Percentiles rank a stretch among this genome's conserved stretches.
Evolutionary conservation across 1,284 basidiomycete genomes (phyloP).

Genomic region (Trichosporon ovoides): DNA sequence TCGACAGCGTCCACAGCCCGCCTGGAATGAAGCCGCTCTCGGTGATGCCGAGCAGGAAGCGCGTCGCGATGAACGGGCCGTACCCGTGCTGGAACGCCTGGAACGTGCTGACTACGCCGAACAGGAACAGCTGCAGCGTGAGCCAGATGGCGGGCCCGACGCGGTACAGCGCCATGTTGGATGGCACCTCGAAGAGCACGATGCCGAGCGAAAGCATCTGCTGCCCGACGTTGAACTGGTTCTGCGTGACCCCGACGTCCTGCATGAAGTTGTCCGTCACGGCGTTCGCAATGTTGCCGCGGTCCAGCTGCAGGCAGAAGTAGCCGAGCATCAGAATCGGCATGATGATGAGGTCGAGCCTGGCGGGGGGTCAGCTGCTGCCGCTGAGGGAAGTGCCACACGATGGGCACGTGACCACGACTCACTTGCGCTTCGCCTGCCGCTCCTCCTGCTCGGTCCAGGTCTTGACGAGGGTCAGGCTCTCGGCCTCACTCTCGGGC

Average conservation of each 20-base stretch:
- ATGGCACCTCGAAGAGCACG: conserved; percentile 35
- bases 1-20: conserved; percentile 22
- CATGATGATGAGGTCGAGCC: conserved; percentile 33
- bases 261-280: conserved; percentile 31
- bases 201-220: conserved; percentile 37
- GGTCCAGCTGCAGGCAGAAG: conserved; percentile 30
- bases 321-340: conserved; percentile 34
- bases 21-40: conserved; percentile 35
- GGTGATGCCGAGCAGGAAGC: conserved; percentile 29
- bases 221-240: conserved; percentile 38
- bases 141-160: conserved; percentile 28
- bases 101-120: conserved; percentile 32
- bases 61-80: conserved; percentile 30
- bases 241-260: conserved; percentile 33
- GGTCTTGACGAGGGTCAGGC: conserved; percentile 9
- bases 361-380: conserved; percentile 6
- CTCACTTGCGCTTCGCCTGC: conserved; percentile 26
- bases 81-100: conserved; percentile 34
- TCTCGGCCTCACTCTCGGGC: not conserved
- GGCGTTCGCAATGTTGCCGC: conserved; percentile 29
- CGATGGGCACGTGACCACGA: conserved; percentile 10
- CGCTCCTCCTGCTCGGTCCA: conserved; percentile 19
- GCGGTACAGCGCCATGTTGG: conserved; percentile 28
- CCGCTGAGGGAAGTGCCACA: not conserved
- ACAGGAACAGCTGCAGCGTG: conserved; percentile 29